Percentiles rank a stretch among this genome's conserved stretches.
Conservation (phyloP, 2,329 filamentous ascomycete genomes). For the Colletotrichum caudatum region DNA sequence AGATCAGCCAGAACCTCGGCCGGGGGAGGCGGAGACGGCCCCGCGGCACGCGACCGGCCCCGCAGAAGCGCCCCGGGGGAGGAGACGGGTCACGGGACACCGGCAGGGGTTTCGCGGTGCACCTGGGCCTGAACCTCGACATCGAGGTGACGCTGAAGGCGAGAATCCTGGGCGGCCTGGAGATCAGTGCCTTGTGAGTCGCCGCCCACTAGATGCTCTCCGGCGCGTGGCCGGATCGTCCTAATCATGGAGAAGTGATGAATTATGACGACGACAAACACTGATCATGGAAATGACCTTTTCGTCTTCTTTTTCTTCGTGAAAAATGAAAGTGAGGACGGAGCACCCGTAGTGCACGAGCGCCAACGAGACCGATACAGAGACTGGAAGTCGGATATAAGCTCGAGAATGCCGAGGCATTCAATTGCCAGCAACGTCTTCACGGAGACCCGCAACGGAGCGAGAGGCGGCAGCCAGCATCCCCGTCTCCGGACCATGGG, state of each 20-base stretch:
- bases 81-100: not conserved
- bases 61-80: not conserved
- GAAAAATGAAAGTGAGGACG: not conserved
- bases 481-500: not conserved
- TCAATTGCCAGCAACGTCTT: not conserved
- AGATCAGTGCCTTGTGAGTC: conserved; percentile 34
- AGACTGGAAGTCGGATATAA: not conserved
- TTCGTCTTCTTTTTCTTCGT: too few relatives aligned
- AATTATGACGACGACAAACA: conserved; percentile 13
- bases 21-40: conserved; percentile 1
- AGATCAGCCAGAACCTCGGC: conserved; percentile 3
- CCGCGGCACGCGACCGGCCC: conserved; percentile 4
- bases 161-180: conserved; percentile 22
- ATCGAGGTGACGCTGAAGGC: conserved; percentile 34
- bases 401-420: not conserved
- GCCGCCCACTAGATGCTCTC: not conserved
- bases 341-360: not conserved
- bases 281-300: not conserved
- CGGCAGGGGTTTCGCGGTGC: conserved; percentile 27
- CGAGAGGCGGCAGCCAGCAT: not conserved
- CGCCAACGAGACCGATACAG: not conserved
- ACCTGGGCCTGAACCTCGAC: conserved; percentile 28
- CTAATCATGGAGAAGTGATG: conserved; percentile 14
- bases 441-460: not conserved
- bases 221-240: not conserved